phyloP scores from a whole-genome alignment of 1,284 basidiomycete species.

The Mycena sp. region DNA sequence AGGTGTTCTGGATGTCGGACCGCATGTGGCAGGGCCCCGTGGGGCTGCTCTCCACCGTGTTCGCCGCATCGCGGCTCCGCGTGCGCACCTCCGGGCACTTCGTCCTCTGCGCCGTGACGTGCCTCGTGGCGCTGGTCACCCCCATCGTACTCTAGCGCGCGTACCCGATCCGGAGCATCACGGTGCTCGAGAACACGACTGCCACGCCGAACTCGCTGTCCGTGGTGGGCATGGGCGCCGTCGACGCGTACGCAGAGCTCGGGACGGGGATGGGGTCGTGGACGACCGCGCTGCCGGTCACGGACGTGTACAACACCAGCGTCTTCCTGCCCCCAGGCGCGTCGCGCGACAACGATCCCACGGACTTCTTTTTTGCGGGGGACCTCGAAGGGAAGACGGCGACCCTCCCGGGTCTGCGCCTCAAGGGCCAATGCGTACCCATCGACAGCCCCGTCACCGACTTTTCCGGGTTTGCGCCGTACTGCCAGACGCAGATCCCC shows the following conservation, averaged over 20 bases:
- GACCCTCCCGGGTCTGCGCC: constrained; percentile 30
- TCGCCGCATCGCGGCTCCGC: constrained; percentile 9
- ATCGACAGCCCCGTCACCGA: background rate
- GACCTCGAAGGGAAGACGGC: constrained; percentile 16
- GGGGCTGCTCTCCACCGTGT: constrained; percentile 23
- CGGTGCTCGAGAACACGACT: constrained; percentile 5
- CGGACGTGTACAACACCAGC: constrained; percentile 28
- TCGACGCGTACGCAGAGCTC: constrained; percentile 29
- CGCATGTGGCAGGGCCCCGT: constrained; percentile 32
- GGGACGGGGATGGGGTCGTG: constrained; percentile 30
- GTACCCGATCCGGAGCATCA: constrained; percentile 29
- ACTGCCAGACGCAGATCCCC: constrained; percentile 10
- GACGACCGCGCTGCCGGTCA: constrained; percentile 25
- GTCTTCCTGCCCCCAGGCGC: constrained; percentile 19
- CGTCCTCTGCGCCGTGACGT: constrained; percentile 26
- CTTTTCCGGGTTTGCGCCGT: constrained; percentile 10
- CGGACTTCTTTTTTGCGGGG: constrained; percentile 33
- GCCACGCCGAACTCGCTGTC: constrained; percentile 24
- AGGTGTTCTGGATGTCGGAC: constrained; percentile 34
- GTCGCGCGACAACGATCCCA: constrained; percentile 13
- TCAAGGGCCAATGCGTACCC: constrained; percentile 13
- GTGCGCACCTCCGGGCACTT: constrained; percentile 30
- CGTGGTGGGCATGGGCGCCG: constrained; percentile 4
- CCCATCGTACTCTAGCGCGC: constrained; percentile 30
- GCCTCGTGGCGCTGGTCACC: constrained; percentile 28